Base-by-base conservation (phyloP, 1,284 basidiomycete species). In the Gymnopus androsaceus region DNA sequence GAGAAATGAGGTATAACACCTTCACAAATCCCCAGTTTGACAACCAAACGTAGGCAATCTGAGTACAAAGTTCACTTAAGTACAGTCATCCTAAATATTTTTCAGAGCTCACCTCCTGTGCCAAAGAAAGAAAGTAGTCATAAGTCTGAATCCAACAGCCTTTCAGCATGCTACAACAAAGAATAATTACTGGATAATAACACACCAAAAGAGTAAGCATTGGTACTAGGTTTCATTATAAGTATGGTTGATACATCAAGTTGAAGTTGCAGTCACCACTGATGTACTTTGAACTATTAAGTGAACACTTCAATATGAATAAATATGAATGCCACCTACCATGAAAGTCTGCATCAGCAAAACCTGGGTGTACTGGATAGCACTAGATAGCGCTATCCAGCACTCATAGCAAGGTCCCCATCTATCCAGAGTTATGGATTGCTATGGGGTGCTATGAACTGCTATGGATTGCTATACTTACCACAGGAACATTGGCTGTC, bases 11-110 rank as follows among this genome's bases (percentile, higher is more conserved):
- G 23, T 55, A 55, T 5, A 55, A 37, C 2, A 42, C 27, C 9
- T 55, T 50, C 23, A 55, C 38, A 8, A 42, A 14, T n/a, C 45
- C 40, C 54, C 54, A 55, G 19, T 28, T 27, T n/a, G 54, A 50
- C 15, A 14, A 17, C 54, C 54, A 55, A 7, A 55, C 28, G 21
- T 42, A 42, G 50, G 40, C 27, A 14, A 51, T 27, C 50, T 51
- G 38, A 7, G 7, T 21, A 17, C 4, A 19, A 25, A n/a, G 9
- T 28, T n/a, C 8, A 17, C 28, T 11, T 17, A 11, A 9, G 28
- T 14, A 30, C 27, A n/a, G 15, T 19, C n/a, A 31, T 15, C 11
- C 6, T 5, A 49, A 21, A n/a, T n/a, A n/a, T n/a, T n/a, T n/a
- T n/a, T n/a, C n/a, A 9, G 17, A 17, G 23, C 50, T 30, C 37